phyloP scores from a whole-genome alignment of 345 rosid species.

The Balakata baccata region DNA sequence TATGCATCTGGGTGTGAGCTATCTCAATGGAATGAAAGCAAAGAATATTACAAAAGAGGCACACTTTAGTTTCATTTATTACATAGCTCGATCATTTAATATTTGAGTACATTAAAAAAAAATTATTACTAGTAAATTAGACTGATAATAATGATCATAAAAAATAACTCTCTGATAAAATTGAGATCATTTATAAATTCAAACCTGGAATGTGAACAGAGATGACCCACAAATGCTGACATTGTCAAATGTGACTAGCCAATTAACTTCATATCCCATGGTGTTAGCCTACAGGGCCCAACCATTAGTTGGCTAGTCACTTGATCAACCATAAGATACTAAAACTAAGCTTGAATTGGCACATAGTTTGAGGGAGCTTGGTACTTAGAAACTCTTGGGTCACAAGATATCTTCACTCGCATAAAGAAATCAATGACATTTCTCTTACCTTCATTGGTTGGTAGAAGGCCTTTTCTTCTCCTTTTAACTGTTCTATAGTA shows the following conservation, averaged over 20 bases:
- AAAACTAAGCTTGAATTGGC: not conserved
- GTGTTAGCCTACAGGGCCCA: slow-evolving; percentile 14
- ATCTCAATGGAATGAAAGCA: too few species aligned
- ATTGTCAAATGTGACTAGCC: slow-evolving; percentile 2
- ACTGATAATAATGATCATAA: too few species aligned
- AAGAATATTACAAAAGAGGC: too few species aligned
- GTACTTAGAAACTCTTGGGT: not conserved
- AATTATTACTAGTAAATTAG: too few species aligned
- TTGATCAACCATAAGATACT: not conserved
- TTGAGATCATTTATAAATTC: not conserved
- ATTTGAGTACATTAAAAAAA: too few species aligned
- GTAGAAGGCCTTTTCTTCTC: too few species aligned
- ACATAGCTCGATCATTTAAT: too few species aligned
- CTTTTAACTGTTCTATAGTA: too few species aligned
- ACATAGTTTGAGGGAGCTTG: not conserved
- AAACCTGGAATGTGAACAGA: not conserved
- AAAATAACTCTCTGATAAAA: not conserved
- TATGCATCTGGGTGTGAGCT: too few species aligned
- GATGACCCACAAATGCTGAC: not conserved
- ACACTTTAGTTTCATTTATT: too few species aligned
- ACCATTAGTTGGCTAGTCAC: slow-evolving; percentile 1
- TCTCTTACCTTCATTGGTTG: not conserved
- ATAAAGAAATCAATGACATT: not conserved
- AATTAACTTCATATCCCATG: slow-evolving; percentile 6
- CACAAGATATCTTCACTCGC: not conserved